phyloP scores from a whole-genome alignment of 2,329 filamentous ascomycete species.

The Aureobasidium uvarum region DNA sequence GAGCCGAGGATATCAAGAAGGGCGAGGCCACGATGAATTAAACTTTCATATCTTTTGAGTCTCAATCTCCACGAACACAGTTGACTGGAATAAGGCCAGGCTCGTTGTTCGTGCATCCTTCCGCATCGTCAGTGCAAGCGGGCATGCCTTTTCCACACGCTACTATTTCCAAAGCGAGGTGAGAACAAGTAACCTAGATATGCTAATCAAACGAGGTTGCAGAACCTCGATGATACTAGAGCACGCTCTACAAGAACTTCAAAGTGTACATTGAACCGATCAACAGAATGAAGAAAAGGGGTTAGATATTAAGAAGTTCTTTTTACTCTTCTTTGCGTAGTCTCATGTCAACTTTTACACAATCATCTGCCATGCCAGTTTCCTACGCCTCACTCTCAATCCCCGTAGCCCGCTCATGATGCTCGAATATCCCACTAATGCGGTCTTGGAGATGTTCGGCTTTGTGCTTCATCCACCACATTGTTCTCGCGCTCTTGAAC shows the following conservation, averaged over 20 bases:
- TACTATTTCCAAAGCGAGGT: neutral
- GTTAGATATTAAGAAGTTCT: neutral
- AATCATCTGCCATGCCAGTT: no score
- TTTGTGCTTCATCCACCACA: conserved; percentile 60
- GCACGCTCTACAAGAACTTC: no score
- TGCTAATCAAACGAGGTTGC: neutral
- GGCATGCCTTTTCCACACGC: neutral
- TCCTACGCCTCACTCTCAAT: conserved; percentile 67
- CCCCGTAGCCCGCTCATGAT: conserved; percentile 57
- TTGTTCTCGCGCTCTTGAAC: conserved; percentile 60
- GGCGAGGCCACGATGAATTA: neutral
- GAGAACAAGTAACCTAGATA: no score
- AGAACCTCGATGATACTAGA: neutral
- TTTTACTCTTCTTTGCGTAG: neutral
- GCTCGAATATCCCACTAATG: conserved; percentile 53
- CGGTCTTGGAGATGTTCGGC: conserved; percentile 52
- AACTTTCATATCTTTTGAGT: neutral
- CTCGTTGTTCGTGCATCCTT: neutral
- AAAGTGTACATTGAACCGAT: no score
- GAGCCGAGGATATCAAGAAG: neutral
- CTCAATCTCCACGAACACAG: neutral
- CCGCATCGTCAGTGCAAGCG: neutral
- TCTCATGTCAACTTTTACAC: neutral
- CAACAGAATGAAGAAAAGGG: neutral
- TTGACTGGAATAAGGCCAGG: neutral